Evolutionary conservation across 805 yeast species (phyloP), one percentile per base, ranked within the genome.

Genomic region (Candida xyloterini): DNA sequence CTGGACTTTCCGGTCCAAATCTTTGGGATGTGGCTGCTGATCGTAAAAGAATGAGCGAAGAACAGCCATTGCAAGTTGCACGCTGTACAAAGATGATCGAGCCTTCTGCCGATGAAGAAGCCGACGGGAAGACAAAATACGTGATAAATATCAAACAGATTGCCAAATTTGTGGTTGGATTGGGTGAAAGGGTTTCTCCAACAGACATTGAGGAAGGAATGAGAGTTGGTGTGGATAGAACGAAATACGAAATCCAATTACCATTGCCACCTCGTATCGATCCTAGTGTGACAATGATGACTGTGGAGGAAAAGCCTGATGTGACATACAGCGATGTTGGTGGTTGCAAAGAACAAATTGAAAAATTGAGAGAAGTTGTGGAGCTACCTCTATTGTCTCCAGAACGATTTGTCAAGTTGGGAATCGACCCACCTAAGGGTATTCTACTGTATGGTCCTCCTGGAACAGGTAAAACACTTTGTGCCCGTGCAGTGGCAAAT

Each of bases 401-500:
- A 22, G 99, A 93, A 67, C 78, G 99, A 60, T 93, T 93, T 63
- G 98, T 90, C 43, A 89, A 86, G 52, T 74, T 93, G 47, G 99
- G 99, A 38, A 93, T 93, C 59, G 99, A 93, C 63, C 99, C 99
- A 27, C 99, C 99, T 40, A 93, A 93, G 69, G 99, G 99, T 60
- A 90, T 93, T 49, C 70, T 93, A 51, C 71, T 93, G 33, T 93
- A 93, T 61, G 99, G 99, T 0, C 99, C 99, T 7, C 99, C 99
- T 34, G 99, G 99, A 53, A 93, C 99, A 0, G 99, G 99, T 65
- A 93, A 93, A 62, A 93, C 99, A 0, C 70, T 93, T 40, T 93
- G 98, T 71, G 99, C 99, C 0, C 78, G 99, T 57, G 99, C 99
- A 1, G 99, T 93, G 15, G 99, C 99, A 33, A 93, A 93, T 65